Evolutionary conservation across 2,329 filamentous ascomycete species (phyloP), one percentile per base, ranked within the genome.

Genomic region (Exserohilum turcica): DNA sequence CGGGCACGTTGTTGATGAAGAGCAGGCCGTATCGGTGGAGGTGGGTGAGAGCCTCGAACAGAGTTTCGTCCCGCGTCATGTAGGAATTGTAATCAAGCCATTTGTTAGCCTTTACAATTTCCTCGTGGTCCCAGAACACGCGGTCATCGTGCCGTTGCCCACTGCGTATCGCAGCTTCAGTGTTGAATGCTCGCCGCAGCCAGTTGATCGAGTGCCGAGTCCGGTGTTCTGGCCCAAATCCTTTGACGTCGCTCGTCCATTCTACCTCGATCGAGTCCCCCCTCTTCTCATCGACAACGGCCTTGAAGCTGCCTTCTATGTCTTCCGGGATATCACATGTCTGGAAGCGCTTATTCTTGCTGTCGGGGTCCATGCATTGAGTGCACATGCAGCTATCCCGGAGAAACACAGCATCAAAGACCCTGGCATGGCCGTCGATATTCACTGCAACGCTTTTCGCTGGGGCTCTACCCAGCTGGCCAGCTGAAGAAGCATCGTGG

Each of bases 1-100:
- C 78, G 0, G 93, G 92, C 5, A 96, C 87, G 55, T 85, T 83
- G 43, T 83, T 84, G 24, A 97, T 74, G 72, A 96, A 91, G 13
- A 96, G 77, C 0, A 97, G 77, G 0, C 94, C 94, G 44, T 87
- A 82, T 28, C 77, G 77, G 31, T 82, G 76, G 3, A 97, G 78
- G 44, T 86, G 81, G 10, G 78, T 73, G 47, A 96, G 77, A 2
- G 84, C 87, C 3, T 78, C 70, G 65, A 81, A 82, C 50, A 96
- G 85, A 0, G 78, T 78, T 0, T 73, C 66, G 42, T 84, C 84
- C 12, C 80, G 67, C 0, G 75, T 71, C 80, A 95, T 88, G 75
- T 91, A 97, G 33, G 86, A 84, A 0, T 84, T 67, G 74, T 89
- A 96, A 48, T 85, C 79, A 37, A 94, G 78, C 73, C 82, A 85